Evolutionary conservation across 2,329 filamentous ascomycete species (phyloP).

Genomic region (Claviceps citrina): DNA sequence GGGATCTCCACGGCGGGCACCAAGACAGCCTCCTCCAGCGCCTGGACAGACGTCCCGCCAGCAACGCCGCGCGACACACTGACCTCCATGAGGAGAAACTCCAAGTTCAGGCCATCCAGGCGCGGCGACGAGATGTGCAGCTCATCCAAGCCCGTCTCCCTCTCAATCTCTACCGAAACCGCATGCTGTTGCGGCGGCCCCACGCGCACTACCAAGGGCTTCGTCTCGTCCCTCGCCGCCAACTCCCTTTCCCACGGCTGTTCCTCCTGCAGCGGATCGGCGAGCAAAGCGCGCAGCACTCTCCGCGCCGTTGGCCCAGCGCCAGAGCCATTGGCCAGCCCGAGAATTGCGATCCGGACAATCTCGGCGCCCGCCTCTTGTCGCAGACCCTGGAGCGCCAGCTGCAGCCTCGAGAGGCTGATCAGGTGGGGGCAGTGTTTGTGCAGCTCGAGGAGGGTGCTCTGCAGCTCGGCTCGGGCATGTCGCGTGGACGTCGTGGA

Average conservation of each 20-base stretch:
- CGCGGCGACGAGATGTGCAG: conserved; percentile 47
- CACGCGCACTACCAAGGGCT: conserved; percentile 50
- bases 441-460: conserved; percentile 44
- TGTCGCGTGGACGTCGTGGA: conserved; percentile 13
- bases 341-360: conserved; percentile 43
- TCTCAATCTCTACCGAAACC: conserved; percentile 16
- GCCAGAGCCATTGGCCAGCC: conserved; percentile 24
- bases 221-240: conserved; percentile 31
- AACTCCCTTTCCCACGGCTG: conserved; percentile 53
- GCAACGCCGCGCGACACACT: conserved; percentile 21
- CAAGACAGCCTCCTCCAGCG: conserved; percentile 50
- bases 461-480: conserved; percentile 39
- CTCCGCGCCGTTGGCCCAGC: conserved; percentile 38
- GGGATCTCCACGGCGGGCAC: conserved; percentile 60
- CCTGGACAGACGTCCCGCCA: conserved; percentile 23
- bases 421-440: conserved; percentile 44
- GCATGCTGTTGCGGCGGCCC: conserved; percentile 16
- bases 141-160: conserved; percentile 33
- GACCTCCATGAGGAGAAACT: conserved; percentile 43
- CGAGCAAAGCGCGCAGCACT: conserved; percentile 53
- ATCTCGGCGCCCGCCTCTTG: conserved; percentile 41
- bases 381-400: conserved; percentile 51
- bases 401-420: conserved; percentile 54
- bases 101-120: conserved; percentile 45
- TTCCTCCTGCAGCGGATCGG: conserved; percentile 50